Conservation (phyloP, 805 yeast genomes). For the Monosporozyma solicola region DNA sequence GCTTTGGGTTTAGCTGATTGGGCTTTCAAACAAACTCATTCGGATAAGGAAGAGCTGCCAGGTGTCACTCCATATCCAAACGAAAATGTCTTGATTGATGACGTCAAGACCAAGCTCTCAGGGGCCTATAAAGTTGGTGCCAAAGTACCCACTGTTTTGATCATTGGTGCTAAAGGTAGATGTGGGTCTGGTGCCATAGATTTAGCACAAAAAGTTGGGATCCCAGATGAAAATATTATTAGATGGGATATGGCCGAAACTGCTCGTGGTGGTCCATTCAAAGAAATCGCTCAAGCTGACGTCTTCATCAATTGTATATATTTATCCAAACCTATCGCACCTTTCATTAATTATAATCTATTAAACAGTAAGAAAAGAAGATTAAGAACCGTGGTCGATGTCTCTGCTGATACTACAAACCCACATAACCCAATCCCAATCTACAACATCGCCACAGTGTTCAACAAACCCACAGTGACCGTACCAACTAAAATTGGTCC, state of each 20-base stretch:
- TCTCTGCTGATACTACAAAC: slow-evolving; percentile 96
- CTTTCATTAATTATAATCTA: slow-evolving; percentile 65
- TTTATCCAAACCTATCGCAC: slow-evolving; percentile 86
- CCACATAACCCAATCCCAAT: slow-evolving; percentile 98
- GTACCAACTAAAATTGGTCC: slow-evolving; percentile 79
- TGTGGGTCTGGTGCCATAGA: slow-evolving; percentile 97
- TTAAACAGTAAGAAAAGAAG: slow-evolving; percentile 63
- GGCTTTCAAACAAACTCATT: slow-evolving; percentile 78
- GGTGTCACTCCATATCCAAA: slow-evolving; percentile 77
- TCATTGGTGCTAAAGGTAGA: slow-evolving; percentile 97
- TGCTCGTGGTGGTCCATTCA: slow-evolving; percentile 92
- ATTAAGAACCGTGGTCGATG: slow-evolving; percentile 90
- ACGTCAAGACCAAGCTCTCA: slow-evolving; percentile 52
- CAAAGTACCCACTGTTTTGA: slow-evolving; percentile 65
- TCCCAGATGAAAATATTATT: slow-evolving; percentile 72
- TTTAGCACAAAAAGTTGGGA: slow-evolving; percentile 69
- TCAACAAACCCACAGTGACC: slow-evolving; percentile 79
- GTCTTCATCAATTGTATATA: slow-evolving; percentile 95
- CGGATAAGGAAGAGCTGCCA: slow-evolving; percentile 60
- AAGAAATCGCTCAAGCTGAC: slow-evolving; percentile 79
- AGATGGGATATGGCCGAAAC: slow-evolving; percentile 99
- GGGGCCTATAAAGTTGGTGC: slow-evolving; percentile 55
- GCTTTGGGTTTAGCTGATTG: slow-evolving; percentile 92
- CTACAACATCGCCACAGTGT: slow-evolving; percentile 81
- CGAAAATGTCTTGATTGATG: slow-evolving; percentile 65